Percentiles rank a stretch among this genome's conserved stretches.
These are phyloP conservation scores for Ustilago vetiveriae DNA, from an alignment of 1,284 basidiomycete species.

Conservation along the genomic window DNA sequence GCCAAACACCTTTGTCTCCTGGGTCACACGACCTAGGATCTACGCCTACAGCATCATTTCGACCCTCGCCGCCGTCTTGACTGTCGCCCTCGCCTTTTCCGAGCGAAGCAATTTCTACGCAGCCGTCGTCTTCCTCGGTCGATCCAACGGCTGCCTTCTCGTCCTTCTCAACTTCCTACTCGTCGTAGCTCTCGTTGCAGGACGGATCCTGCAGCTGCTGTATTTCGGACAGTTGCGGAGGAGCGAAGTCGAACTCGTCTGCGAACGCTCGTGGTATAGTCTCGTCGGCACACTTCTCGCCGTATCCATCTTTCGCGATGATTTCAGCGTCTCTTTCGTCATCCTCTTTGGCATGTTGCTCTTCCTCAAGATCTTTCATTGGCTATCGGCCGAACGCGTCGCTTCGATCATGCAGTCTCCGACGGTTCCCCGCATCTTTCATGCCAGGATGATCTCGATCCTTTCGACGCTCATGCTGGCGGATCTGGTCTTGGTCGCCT, in stretches of 20 bases:
- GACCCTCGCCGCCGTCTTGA: constrained; percentile 32
- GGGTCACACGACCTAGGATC: constrained; percentile 45
- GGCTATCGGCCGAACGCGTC: constrained; percentile 91
- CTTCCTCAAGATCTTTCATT: constrained; percentile 97
- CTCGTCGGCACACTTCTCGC: constrained; percentile 94
- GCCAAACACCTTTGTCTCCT: constrained; percentile 17
- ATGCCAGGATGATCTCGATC: constrained; percentile 80
- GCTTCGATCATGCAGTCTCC: constrained; percentile 99
- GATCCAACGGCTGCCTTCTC: constrained; percentile 75
- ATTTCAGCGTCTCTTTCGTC: constrained; percentile 82
- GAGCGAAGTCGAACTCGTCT: constrained; percentile 92
- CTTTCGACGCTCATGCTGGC: constrained; percentile 77
- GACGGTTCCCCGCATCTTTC: constrained; percentile 82
- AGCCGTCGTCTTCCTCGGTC: constrained; percentile 88
- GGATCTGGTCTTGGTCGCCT: constrained; percentile 77
- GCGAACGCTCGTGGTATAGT: constrained; percentile 96
- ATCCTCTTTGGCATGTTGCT: constrained; percentile 90
- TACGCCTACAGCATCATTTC: constrained; percentile 55
- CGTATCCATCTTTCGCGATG: constrained; percentile 88
- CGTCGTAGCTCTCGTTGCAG: constrained; percentile 79
- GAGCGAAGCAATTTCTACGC: constrained; percentile 93
- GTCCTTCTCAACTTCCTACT: constrained; percentile 90
- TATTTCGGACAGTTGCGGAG: constrained; percentile 91
- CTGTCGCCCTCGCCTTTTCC: constrained; percentile 75
- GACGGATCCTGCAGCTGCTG: constrained; percentile 81